These are phyloP conservation scores for Ziziphus jujuba DNA, from an alignment of 306 rosid genomes.

Conservation along the genomic window DNA sequence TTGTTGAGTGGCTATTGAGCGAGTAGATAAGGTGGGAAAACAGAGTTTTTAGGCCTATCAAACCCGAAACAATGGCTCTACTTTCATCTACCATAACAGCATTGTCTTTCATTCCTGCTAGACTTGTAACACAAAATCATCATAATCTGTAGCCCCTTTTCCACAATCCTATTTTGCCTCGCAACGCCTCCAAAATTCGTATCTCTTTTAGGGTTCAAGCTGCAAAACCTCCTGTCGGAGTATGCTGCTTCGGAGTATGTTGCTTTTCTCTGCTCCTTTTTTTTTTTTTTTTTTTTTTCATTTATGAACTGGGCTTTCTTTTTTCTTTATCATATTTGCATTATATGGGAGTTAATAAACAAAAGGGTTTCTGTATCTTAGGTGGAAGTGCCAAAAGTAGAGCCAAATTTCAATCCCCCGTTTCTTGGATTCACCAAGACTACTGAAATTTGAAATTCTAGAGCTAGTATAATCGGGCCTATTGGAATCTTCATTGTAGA, in stretches of 20 bases:
- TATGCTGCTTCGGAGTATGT: too few relatives aligned
- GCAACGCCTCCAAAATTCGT: conserved; percentile 18
- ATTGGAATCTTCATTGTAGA: conserved; percentile 78
- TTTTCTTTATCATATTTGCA: not conserved
- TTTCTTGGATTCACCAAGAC: too few relatives aligned
- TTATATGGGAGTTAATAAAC: conserved; percentile 5
- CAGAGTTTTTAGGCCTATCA: too few relatives aligned
- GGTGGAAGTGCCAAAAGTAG: conserved; percentile 77
- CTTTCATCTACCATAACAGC: too few relatives aligned
- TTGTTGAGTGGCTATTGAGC: too few relatives aligned
- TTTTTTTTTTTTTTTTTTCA: not conserved
- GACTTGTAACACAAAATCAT: too few relatives aligned
- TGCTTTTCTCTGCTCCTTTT: not conserved
- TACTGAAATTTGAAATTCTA: conserved; percentile 91
- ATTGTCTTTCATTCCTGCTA: too few relatives aligned
- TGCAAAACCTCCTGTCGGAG: conserved; percentile 71
- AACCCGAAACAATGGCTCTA: too few relatives aligned
- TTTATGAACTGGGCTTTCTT: not conserved
- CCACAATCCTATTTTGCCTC: conserved; percentile 23
- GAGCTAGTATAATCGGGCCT: conserved; percentile 93
- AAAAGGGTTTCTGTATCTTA: conserved; percentile 31
- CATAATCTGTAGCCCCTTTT: conserved; percentile 19
- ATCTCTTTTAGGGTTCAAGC: conserved; percentile 55
- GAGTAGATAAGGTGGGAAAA: too few relatives aligned
- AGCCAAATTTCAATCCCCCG: conserved; percentile 68